Evolutionary conservation across 1,139 yeast genomes (phyloP).

Genomic region (Geotrichum candidum): DNA sequence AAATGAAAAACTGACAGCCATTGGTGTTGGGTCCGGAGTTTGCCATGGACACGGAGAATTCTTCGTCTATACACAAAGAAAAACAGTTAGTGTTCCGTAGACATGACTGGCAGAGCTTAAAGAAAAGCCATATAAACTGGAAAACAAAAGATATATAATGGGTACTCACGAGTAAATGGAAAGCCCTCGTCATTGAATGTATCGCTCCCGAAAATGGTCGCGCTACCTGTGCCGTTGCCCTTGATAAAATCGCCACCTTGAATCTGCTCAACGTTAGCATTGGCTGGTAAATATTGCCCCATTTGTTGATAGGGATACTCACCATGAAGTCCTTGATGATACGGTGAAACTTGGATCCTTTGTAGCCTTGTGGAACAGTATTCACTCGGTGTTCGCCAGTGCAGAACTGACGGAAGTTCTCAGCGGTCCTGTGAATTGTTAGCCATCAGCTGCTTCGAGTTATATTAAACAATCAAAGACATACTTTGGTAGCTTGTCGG

Average conservation of each 20-base stretch:
- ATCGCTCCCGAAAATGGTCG: constrained; percentile 44
- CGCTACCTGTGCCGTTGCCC: constrained; percentile 44
- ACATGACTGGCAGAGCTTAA: not conserved
- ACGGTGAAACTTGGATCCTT: constrained; percentile 72
- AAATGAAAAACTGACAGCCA: constrained; percentile 40
- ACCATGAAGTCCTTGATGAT: constrained; percentile 74
- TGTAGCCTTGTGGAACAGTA: constrained; percentile 54
- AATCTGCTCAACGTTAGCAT: constrained; percentile 21
- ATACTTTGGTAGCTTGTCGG: constrained; percentile 40
- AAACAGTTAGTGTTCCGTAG: not conserved
- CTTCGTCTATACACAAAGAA: constrained; percentile 33
- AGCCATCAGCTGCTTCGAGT: not conserved
- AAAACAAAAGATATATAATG: not conserved
- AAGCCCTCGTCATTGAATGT: constrained; percentile 88
- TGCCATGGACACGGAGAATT: constrained; percentile 42
- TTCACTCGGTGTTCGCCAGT: constrained; percentile 46
- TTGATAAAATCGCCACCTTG: constrained; percentile 43
- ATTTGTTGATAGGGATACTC: not conserved
- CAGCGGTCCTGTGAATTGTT: constrained; percentile 35
- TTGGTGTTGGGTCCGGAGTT: constrained; percentile 42
- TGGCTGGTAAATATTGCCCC: not conserved
- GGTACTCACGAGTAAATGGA: constrained; percentile 52
- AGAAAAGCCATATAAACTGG: not conserved
- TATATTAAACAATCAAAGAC: constrained; percentile 28
- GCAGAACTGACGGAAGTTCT: constrained; percentile 51